Base-by-base conservation (phyloP, 140 eudicot species). In the Ambrosia hybrid region DNA sequence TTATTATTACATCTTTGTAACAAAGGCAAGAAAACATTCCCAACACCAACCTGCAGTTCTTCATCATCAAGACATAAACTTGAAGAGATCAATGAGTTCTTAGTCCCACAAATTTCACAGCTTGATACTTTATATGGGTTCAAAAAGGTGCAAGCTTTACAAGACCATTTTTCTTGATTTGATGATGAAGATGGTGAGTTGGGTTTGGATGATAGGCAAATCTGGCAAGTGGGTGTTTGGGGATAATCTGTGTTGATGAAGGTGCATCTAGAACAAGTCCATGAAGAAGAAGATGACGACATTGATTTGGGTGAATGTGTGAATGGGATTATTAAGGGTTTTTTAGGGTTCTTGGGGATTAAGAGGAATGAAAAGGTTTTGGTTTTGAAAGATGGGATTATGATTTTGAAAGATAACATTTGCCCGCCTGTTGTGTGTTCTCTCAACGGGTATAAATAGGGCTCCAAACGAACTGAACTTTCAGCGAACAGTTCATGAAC, bases 261-360 rank as follows among this genome's bases (percentile, higher is more conserved):
- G 3, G 97, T 93, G 96, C 98, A 93, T 71, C 21, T 68, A 48
- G 96, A 77, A 78, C 98, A 93, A 14, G 89, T 12, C 98, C 98
- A 92, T n/a, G 93, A 63, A 68, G 82, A 76, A 68, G 78, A 92
- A 11, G 93, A 63, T 61, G 82, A 76, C 55, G 78, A 43, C 76
- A 69, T 80, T 48, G 64, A 81, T 76, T 69, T 70, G 58, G 21
- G 69, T 70, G 67, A 72, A 65, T 75, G 26, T 51, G 67, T 12
- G 30, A 2, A 14, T 5, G 57, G 26, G 2, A 48, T 64, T 70
- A 45, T 63, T 66, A 60, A 74, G 82, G 83, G 34, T 77, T 64
- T 84, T 70, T 46, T 66, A 70, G 87, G 85, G 82, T 67, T 81
- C 51, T 60, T 70, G 76, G 41, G 51, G 68, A 37, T 38, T 8